Evolutionary conservation across 23 red algal species (phyloP).

Genomic region (Chondrus crispus): DNA sequence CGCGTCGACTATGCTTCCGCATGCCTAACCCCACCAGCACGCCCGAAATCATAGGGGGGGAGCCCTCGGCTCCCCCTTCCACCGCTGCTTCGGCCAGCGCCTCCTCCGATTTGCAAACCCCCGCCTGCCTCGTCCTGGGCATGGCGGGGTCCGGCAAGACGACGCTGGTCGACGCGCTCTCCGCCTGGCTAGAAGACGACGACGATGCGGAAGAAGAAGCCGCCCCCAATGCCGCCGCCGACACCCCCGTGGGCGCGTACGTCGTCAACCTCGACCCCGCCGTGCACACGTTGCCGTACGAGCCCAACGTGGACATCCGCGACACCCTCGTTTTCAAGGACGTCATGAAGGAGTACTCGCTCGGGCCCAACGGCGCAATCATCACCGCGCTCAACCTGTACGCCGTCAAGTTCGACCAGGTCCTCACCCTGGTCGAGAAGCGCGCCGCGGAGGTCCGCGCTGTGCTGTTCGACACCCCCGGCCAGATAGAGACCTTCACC

Average conservation of each 20-base stretch:
- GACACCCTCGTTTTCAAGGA: conserved; percentile 88
- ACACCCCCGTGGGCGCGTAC: conserved; percentile 22
- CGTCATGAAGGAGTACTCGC: conserved; percentile 80
- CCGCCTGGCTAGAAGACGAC: conserved; percentile 34
- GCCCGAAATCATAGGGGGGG: too few relatives aligned
- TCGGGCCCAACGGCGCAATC: conserved; percentile 97
- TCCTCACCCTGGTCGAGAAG: conserved; percentile 70
- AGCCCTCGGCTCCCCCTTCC: too few relatives aligned
- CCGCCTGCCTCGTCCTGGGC: conserved; percentile 81
- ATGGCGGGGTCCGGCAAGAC: conserved; percentile 99
- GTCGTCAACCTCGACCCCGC: conserved; percentile 95
- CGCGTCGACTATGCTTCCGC: too few relatives aligned
- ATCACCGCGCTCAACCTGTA: conserved; percentile 95
- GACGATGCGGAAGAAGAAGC: neutral
- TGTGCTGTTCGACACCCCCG: conserved; percentile 93
- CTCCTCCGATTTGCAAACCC: neutral
- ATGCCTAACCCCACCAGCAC: too few relatives aligned
- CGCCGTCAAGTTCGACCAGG: conserved; percentile 86
- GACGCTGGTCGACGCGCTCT: conserved; percentile 70
- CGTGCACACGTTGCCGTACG: conserved; percentile 72
- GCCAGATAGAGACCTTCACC: conserved; percentile 97
- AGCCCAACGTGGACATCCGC: conserved; percentile 93
- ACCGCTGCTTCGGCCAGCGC: neutral
- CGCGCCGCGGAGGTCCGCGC: conserved; percentile 36
- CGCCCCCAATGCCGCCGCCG: neutral